These are phyloP conservation scores for Grosmannia serpens DNA, from an alignment of 2,329 filamentous ascomycete genomes.

Conservation along the genomic window DNA sequence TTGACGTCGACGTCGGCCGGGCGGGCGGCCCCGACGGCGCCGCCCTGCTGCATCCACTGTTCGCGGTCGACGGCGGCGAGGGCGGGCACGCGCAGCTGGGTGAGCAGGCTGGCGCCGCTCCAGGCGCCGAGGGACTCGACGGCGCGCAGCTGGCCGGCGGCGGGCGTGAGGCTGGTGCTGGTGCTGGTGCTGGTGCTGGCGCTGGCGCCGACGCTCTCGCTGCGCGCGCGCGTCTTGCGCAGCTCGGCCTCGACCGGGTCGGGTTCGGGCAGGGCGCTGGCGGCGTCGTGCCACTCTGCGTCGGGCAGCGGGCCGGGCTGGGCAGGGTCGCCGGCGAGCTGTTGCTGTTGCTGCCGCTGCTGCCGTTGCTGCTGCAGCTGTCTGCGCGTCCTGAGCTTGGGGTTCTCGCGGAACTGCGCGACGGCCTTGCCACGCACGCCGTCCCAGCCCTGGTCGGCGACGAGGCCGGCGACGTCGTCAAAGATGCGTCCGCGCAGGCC, in stretches of 20 bases:
- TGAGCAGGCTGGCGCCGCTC: slow-evolving; percentile 60
- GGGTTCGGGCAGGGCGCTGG: slow-evolving; percentile 32
- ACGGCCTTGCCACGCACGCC: slow-evolving; percentile 59
- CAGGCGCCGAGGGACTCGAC: slow-evolving; percentile 62
- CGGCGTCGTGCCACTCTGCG: slow-evolving; percentile 25
- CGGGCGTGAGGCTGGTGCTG: not conserved
- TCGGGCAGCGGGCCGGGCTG: not conserved
- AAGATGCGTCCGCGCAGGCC: slow-evolving; percentile 70
- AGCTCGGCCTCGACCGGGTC: slow-evolving; percentile 50
- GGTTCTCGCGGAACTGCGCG: slow-evolving; percentile 37
- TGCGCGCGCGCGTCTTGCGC: slow-evolving; percentile 21
- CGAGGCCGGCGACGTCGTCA: slow-evolving; percentile 57
- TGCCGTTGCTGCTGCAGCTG: not conserved
- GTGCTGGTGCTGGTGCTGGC: not conserved
- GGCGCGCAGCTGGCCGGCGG: slow-evolving; percentile 49
- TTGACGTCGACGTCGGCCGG: slow-evolving; percentile 48
- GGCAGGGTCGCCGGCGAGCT: slow-evolving; percentile 15
- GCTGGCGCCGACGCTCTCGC: slow-evolving; percentile 14
- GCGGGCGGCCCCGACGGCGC: slow-evolving; percentile 45
- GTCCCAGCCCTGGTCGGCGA: slow-evolving; percentile 65
- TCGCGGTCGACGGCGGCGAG: slow-evolving; percentile 62
- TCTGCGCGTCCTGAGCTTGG: slow-evolving; percentile 20
- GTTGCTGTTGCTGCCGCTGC: slow-evolving; percentile 18
- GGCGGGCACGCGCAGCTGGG: slow-evolving; percentile 56
- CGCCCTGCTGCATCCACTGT: slow-evolving; percentile 56